A percentile compares a stretch with the other conserved stretches of the same genome.
Conservation (phyloP, 495 filamentous ascomycete species). For the Rhypophila decipiens region DNA sequence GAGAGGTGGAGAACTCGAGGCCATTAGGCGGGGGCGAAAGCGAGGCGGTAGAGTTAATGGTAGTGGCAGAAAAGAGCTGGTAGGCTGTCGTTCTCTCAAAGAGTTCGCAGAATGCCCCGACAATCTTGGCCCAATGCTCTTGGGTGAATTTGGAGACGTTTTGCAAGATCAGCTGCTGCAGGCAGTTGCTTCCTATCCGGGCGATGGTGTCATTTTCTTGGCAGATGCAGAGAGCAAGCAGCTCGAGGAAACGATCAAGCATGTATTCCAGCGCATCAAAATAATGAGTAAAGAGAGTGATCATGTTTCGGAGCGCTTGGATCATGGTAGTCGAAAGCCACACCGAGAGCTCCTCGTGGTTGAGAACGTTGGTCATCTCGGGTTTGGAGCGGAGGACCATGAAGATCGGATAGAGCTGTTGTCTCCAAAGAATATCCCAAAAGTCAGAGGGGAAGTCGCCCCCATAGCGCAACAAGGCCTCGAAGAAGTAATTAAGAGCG, state of each 20-base stretch:
- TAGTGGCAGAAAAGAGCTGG: constrained; percentile 84
- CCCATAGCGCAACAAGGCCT: constrained; percentile 81
- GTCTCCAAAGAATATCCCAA: constrained; percentile 97
- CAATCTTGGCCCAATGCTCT: constrained; percentile 88
- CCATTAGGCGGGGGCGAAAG: constrained; percentile 36
- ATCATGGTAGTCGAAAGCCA: constrained; percentile 99
- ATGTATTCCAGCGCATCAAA: constrained; percentile 94
- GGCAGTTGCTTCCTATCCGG: constrained; percentile 92
- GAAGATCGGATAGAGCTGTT: constrained; percentile 95
- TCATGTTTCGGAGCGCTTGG: constrained; percentile 95
- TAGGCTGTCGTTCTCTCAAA: constrained; percentile 92
- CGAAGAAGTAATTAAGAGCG: constrained; percentile 92
- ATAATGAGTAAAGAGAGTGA: constrained; percentile 96
- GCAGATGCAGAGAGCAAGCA: constrained; percentile 92
- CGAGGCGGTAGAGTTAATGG: constrained; percentile 46
- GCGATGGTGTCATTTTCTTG: constrained; percentile 99
- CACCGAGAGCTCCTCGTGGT: constrained; percentile 94
- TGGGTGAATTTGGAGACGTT: constrained; percentile 86
- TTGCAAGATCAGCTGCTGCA: constrained; percentile 92
- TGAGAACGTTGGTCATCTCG: constrained; percentile 88
- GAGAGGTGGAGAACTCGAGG: constrained; percentile 34
- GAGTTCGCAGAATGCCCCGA: constrained; percentile 88
- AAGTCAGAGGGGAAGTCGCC: constrained; percentile 90
- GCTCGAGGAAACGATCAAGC: constrained; percentile 89
- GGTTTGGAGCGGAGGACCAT: constrained; percentile 94